Evolutionary conservation across 1,139 yeast species (phyloP).

Genomic region (Hansenula sp.): DNA sequence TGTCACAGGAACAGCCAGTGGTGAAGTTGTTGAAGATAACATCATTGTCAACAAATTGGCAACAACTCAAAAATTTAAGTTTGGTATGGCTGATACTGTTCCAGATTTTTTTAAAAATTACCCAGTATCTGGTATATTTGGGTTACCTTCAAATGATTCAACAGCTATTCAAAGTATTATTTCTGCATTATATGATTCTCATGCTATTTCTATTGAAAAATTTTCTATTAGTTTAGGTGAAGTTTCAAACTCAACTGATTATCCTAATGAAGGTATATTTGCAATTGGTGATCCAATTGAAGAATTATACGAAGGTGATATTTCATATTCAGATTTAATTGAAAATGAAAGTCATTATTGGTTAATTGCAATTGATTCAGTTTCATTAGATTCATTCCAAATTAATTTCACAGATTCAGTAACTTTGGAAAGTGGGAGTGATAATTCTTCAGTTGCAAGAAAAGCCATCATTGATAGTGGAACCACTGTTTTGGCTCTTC

Average conservation of each 20-base stretch:
- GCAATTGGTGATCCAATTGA: conserved; percentile 39
- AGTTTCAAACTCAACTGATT: conserved; percentile 23
- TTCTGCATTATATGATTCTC: conserved; percentile 32
- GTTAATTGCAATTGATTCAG: conserved; percentile 42
- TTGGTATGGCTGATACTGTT: conserved; percentile 51
- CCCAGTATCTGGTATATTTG: conserved; percentile 57
- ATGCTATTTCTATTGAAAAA: conserved; percentile 31
- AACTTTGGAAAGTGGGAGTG: conserved; percentile 12
- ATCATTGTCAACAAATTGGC: conserved; percentile 39
- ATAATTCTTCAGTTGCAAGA: conserved; percentile 26
- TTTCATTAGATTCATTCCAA: conserved; percentile 30
- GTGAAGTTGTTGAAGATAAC: conserved; percentile 37
- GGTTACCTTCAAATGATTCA: conserved; percentile 42
- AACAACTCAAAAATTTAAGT: conserved; percentile 34
- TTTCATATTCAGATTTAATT: conserved; percentile 38
- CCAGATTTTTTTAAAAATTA: conserved; percentile 51
- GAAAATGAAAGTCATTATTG: conserved; percentile 42
- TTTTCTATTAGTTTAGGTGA: conserved; percentile 41
- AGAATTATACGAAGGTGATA: conserved; percentile 37
- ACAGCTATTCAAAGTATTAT: conserved; percentile 35
- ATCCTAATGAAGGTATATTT: conserved; percentile 35
- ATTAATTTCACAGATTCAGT: conserved; percentile 28
- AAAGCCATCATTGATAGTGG: conserved; percentile 61
- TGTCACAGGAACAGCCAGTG: conserved; percentile 52
- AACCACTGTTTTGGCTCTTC: conserved; percentile 57